Percentiles rank a stretch among this genome's conserved stretches.
Conservation (phyloP, 2,329 filamentous ascomycete species). For the Diplodia scrobiculata region DNA sequence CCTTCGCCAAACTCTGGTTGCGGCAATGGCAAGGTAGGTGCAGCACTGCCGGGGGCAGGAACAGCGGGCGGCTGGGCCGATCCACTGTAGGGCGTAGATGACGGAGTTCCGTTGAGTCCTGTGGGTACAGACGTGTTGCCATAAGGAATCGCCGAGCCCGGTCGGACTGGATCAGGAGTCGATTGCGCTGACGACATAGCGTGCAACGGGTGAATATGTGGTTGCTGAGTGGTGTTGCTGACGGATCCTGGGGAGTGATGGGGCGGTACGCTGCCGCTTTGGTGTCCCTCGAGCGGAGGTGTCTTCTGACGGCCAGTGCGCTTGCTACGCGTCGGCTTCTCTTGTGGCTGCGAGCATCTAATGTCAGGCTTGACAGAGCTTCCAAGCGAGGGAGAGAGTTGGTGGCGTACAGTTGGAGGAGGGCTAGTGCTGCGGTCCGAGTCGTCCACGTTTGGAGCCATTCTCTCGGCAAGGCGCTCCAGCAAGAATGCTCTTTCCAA, state of each 20-base stretch:
- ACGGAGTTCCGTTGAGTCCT: conserved; percentile 38
- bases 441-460: conserved; percentile 56
- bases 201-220: conserved; percentile 34
- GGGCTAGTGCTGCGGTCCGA: conserved; percentile 78
- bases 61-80: conserved; percentile 34
- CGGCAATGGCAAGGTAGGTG: conserved; percentile 31
- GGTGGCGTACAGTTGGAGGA: conserved; percentile 68
- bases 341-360: conserved; percentile 62
- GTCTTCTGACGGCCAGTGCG: conserved; percentile 62
- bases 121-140: conserved; percentile 35
- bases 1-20: conserved; percentile 30
- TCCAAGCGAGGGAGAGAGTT: conserved; percentile 1
- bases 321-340: conserved; percentile 75
- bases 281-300: conserved; percentile 36
- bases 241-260: conserved; percentile 33
- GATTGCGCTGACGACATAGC: conserved; percentile 42
- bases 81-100: conserved; percentile 28
- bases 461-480: conserved; percentile 52
- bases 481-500: conserved; percentile 71
- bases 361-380: conserved; percentile 12
- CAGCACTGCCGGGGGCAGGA: conserved; percentile 38
- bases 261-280: conserved; percentile 31
- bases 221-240: conserved; percentile 25
- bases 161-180: conserved; percentile 42
- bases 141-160: conserved; percentile 32